These are phyloP conservation scores for Cryptococcus jaspeensis DNA, from an alignment of 1,284 basidiomycete species.

Conservation along the genomic window DNA sequence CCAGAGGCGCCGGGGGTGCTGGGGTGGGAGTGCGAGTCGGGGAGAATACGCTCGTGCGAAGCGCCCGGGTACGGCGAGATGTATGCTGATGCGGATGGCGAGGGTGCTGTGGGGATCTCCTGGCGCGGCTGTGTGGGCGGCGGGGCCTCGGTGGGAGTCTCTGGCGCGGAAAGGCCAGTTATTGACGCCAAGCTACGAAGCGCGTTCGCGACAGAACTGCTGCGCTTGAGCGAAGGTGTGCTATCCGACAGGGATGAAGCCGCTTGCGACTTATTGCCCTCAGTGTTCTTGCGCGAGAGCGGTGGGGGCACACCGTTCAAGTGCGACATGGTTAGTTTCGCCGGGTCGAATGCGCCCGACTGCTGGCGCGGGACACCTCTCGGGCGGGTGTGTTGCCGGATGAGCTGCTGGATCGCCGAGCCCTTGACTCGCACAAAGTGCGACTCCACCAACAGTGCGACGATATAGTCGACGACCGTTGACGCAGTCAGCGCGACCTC, in stretches of 20 bases:
- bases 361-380: slow-evolving; percentile 6
- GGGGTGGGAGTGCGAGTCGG: slow-evolving; percentile 19
- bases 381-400: slow-evolving; percentile 22
- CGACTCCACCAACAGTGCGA: slow-evolving; percentile 82
- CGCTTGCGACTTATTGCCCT: background rate
- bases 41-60: slow-evolving; percentile 34
- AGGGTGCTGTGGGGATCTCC: slow-evolving; percentile 7
- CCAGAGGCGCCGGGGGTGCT: background rate
- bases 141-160: slow-evolving; percentile 18
- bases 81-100: slow-evolving; percentile 18
- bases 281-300: slow-evolving; percentile 19
- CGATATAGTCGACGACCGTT: slow-evolving; percentile 88
- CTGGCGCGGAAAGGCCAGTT: slow-evolving; percentile 37
- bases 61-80: slow-evolving; percentile 45
- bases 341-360: slow-evolving; percentile 14
- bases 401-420: slow-evolving; percentile 59
- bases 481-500: slow-evolving; percentile 89
- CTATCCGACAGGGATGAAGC: slow-evolving; percentile 5
- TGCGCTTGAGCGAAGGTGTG: slow-evolving; percentile 60
- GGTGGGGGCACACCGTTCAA: slow-evolving; percentile 9
- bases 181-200: slow-evolving; percentile 69
- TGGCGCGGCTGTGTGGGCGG: slow-evolving; percentile 17
- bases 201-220: slow-evolving; percentile 78
- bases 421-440: slow-evolving; percentile 73
- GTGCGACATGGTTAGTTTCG: background rate